Conservation (phyloP, 2,329 filamentous ascomycete genomes). For the Fonsecaea pugnacius region DNA sequence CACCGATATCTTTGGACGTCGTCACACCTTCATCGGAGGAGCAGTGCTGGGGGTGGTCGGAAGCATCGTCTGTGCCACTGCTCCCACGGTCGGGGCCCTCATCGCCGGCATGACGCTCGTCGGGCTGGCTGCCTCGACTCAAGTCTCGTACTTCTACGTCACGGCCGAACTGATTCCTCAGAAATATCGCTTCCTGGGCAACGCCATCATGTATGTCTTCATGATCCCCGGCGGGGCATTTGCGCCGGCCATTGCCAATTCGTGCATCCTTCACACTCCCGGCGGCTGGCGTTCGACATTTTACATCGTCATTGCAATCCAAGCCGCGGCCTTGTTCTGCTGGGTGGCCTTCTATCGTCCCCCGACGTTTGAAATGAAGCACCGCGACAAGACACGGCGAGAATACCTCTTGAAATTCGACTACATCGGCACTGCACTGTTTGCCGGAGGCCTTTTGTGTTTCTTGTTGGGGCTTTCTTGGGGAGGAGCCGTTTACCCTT, state of each 20-base stretch:
- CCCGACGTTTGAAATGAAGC: constrained; percentile 43
- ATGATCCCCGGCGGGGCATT: constrained; percentile 41
- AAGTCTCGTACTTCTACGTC: constrained; percentile 47
- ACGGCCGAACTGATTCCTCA: constrained; percentile 48
- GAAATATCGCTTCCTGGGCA: constrained; percentile 43
- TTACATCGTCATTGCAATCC: background rate
- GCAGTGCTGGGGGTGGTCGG: constrained; percentile 44
- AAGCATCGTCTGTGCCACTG: constrained; percentile 45
- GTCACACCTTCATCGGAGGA: constrained; percentile 42
- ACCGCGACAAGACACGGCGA: constrained; percentile 49
- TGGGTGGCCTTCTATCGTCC: background rate
- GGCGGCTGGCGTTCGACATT: background rate
- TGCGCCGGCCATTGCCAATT: constrained; percentile 52
- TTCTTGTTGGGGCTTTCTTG: constrained; percentile 55
- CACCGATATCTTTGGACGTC: constrained; percentile 44
- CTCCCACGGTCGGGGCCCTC: constrained; percentile 43
- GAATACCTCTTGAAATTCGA: constrained; percentile 54
- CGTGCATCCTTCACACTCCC: background rate
- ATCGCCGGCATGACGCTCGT: constrained; percentile 41
- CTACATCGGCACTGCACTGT: constrained; percentile 51
- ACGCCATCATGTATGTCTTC: constrained; percentile 43
- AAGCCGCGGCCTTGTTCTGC: background rate
- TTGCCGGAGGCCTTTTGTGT: constrained; percentile 46
- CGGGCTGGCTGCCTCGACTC: constrained; percentile 34
- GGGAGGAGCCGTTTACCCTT: constrained; percentile 55